Percentiles rank a stretch among this genome's conserved stretches.
phyloP scores from a whole-genome alignment of 306 rosid species.

The Prinsepia uniflora region DNA sequence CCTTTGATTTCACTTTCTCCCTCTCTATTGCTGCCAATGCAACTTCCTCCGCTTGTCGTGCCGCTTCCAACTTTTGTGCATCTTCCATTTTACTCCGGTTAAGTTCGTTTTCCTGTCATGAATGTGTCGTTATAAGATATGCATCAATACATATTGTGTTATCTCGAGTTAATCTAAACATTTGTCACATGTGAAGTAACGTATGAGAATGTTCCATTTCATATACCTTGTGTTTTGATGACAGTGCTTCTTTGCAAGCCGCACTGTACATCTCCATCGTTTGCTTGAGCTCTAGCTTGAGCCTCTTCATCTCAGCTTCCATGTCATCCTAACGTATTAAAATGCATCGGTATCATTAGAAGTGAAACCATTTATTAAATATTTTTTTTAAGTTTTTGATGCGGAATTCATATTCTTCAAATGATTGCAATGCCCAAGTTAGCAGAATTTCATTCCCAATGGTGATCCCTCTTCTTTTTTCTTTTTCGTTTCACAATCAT shows the following conservation, averaged over 20 bases:
- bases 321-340: slow-evolving; percentile 2
- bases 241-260: slow-evolving; percentile 3
- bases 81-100: slow-evolving; percentile 4
- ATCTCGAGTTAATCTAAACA: too few relatives aligned
- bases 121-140: background rate
- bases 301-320: slow-evolving; percentile 8
- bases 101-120: slow-evolving; percentile 3
- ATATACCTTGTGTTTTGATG: background rate
- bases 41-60: background rate
- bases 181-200: too few relatives aligned
- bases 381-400: too few relatives aligned
- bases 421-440: too few relatives aligned
- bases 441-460: too few relatives aligned
- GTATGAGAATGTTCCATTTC: background rate
- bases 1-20: slow-evolving; percentile 3
- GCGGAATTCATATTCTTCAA: too few relatives aligned
- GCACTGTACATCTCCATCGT: slow-evolving; percentile 2
- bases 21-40: background rate
- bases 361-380: too few relatives aligned
- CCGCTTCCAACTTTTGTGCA: background rate
- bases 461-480: too few relatives aligned
- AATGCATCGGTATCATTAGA: too few relatives aligned
- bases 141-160: background rate
- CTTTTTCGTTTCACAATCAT: too few relatives aligned
- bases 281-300: slow-evolving; percentile 9